These are phyloP conservation scores for Talaromyces rugulosus DNA, from an alignment of 2,329 filamentous ascomycete species.

Conservation along the genomic window DNA sequence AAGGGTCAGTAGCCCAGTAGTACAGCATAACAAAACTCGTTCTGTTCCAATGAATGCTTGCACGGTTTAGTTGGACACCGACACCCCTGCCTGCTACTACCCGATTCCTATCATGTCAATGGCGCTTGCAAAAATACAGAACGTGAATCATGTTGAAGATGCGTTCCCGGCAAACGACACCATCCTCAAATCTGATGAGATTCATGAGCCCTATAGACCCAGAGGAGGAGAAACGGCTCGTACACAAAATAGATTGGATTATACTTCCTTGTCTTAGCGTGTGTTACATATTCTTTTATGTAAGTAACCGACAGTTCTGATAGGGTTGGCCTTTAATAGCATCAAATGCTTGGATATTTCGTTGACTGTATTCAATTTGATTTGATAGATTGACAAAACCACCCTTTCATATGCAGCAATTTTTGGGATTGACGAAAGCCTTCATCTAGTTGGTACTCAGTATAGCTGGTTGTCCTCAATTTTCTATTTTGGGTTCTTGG, in stretches of 20 bases:
- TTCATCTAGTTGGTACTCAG: conserved; percentile 23
- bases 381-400: conserved; percentile 29
- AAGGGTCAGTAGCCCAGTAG: too few species aligned
- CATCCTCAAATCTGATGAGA: conserved; percentile 32
- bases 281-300: conserved; percentile 53
- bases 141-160: too few species aligned
- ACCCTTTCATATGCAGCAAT: conserved; percentile 61
- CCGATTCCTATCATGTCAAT: too few species aligned
- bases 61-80: too few species aligned
- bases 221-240: conserved; percentile 43
- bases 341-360: conserved; percentile 20
- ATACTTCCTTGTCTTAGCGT: conserved; percentile 55
- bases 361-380: neutral
- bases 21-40: too few species aligned
- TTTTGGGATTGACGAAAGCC: conserved; percentile 58
- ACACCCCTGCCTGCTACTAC: too few species aligned
- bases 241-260: conserved; percentile 57
- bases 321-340: too few species aligned
- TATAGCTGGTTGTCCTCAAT: conserved; percentile 1
- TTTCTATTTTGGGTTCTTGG: conserved; percentile 1
- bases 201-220: conserved; percentile 44
- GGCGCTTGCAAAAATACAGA: too few species aligned
- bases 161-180: too few species aligned
- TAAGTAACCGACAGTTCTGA: conserved; percentile 25
- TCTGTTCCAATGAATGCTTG: too few species aligned